Conservation (phyloP, 2,329 filamentous ascomycete species). For the Dendrostoma leiphaemia region DNA sequence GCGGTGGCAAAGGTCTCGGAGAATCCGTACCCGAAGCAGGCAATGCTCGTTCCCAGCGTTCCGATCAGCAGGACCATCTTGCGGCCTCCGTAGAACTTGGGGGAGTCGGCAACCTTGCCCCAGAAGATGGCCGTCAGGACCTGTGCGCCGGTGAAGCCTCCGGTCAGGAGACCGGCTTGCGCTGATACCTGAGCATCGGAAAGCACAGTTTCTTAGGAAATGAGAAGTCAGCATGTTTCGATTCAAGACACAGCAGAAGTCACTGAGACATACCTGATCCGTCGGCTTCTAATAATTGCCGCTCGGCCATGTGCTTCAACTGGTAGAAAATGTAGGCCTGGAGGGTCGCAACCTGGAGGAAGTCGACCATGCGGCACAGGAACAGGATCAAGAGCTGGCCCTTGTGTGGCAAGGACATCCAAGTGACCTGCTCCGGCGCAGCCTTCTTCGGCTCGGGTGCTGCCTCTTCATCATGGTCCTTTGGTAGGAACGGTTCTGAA, state of each 20-base stretch:
- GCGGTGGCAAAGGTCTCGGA: constrained; percentile 63
- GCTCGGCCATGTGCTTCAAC: constrained; percentile 58
- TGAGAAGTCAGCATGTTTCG: background rate
- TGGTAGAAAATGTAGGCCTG: constrained; percentile 76
- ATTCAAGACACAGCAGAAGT: background rate
- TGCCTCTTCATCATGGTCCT: constrained; percentile 13
- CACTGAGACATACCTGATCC: constrained; percentile 6
- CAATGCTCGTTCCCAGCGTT: constrained; percentile 63
- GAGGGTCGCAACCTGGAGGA: constrained; percentile 67
- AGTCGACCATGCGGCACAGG: constrained; percentile 69
- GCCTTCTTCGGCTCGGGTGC: constrained; percentile 24
- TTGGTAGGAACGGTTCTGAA: constrained; percentile 20
- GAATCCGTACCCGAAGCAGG: constrained; percentile 71
- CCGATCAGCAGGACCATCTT: constrained; percentile 72
- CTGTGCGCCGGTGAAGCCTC: constrained; percentile 70
- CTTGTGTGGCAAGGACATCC: constrained; percentile 69
- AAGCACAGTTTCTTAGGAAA: constrained; percentile 38
- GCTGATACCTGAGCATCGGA: constrained; percentile 57
- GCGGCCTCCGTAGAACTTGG: constrained; percentile 51
- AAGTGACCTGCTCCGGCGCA: constrained; percentile 47
- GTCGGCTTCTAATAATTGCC: constrained; percentile 6
- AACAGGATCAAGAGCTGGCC: constrained; percentile 69
- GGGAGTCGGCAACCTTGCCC: constrained; percentile 63
- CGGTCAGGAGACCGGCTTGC: constrained; percentile 69
- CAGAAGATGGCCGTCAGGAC: constrained; percentile 72